Conservation (phyloP, 1,139 yeast genomes). For the Yamadazyma songkhlaensis region DNA sequence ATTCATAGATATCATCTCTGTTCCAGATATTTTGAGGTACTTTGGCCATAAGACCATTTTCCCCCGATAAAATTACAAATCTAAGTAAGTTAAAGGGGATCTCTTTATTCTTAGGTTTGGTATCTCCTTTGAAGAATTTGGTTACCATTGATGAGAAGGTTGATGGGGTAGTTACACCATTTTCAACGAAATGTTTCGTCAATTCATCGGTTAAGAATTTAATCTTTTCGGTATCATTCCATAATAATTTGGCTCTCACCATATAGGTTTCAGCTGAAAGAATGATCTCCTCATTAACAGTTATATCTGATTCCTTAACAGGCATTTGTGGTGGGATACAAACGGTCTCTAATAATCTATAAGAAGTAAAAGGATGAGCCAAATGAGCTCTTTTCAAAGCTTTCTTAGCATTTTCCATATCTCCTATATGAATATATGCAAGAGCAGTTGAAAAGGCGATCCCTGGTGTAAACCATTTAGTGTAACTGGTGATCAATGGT, state of each 20-base stretch:
- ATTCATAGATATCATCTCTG: slow-evolving; percentile 60
- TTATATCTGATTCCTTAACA: slow-evolving; percentile 22
- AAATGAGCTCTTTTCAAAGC: slow-evolving; percentile 51
- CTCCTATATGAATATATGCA: slow-evolving; percentile 48
- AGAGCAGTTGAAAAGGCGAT: slow-evolving; percentile 64
- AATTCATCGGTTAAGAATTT: slow-evolving; percentile 50
- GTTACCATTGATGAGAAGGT: slow-evolving; percentile 11
- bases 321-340: slow-evolving; percentile 24
- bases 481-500: slow-evolving; percentile 54
- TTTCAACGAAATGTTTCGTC: slow-evolving; percentile 23
- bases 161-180: slow-evolving; percentile 9
- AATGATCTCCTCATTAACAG: slow-evolving; percentile 21
- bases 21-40: slow-evolving; percentile 65
- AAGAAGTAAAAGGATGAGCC: slow-evolving; percentile 60
- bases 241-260: slow-evolving; percentile 46
- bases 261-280: slow-evolving; percentile 51
- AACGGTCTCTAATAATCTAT: slow-evolving; percentile 43
- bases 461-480: slow-evolving; percentile 73
- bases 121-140: slow-evolving; percentile 17
- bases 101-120: slow-evolving; percentile 15
- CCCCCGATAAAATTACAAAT: slow-evolving; percentile 68
- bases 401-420: slow-evolving; percentile 41
- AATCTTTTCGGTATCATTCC: slow-evolving; percentile 47
- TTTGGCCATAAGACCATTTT: slow-evolving; percentile 65
- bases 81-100: slow-evolving; percentile 62